phyloP scores from a whole-genome alignment of 805 yeast species.

The Kazachstania martiniae region DNA sequence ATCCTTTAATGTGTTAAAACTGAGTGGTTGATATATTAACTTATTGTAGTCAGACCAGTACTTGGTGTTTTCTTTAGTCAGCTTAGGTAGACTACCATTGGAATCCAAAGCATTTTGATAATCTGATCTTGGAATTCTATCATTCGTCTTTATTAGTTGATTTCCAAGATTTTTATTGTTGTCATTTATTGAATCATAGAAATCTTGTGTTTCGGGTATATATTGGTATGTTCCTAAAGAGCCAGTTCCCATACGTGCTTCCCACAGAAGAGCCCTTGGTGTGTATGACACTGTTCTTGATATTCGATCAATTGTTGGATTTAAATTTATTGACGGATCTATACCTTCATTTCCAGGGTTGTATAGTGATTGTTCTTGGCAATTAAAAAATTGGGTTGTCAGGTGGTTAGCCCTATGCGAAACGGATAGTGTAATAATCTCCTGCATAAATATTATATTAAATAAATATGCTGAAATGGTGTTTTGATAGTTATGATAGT shows the following conservation, averaged over 20 bases:
- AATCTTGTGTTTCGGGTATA: slow-evolving; percentile 20
- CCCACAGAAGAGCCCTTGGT: slow-evolving; percentile 83
- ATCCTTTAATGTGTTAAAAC: slow-evolving; percentile 41
- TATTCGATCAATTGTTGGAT: slow-evolving; percentile 29
- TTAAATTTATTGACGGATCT: slow-evolving; percentile 39
- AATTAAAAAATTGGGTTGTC: slow-evolving; percentile 70
- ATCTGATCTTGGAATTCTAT: slow-evolving; percentile 36
- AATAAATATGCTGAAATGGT: too few relatives aligned
- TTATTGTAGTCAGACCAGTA: slow-evolving; percentile 79
- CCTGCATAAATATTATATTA: too few relatives aligned
- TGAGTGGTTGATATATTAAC: slow-evolving; percentile 52
- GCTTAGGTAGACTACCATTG: slow-evolving; percentile 27
- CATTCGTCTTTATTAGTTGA: slow-evolving; percentile 25
- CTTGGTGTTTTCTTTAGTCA: slow-evolving; percentile 34
- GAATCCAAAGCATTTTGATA: slow-evolving; percentile 58
- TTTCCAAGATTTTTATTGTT: slow-evolving; percentile 6
- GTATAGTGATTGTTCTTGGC: slow-evolving; percentile 61
- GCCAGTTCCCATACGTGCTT: slow-evolving; percentile 68
- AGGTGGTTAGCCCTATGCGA: slow-evolving; percentile 69
- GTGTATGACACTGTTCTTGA: slow-evolving; percentile 47
- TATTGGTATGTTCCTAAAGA: slow-evolving; percentile 47
- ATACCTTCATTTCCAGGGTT: slow-evolving; percentile 13
- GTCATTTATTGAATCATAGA: slow-evolving; percentile 9
- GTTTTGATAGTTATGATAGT: too few relatives aligned
- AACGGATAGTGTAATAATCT: slow-evolving; percentile 58